These are phyloP conservation scores for Jaltomata sinuosa DNA, from an alignment of 257 asterid species.

Conservation along the genomic window DNA sequence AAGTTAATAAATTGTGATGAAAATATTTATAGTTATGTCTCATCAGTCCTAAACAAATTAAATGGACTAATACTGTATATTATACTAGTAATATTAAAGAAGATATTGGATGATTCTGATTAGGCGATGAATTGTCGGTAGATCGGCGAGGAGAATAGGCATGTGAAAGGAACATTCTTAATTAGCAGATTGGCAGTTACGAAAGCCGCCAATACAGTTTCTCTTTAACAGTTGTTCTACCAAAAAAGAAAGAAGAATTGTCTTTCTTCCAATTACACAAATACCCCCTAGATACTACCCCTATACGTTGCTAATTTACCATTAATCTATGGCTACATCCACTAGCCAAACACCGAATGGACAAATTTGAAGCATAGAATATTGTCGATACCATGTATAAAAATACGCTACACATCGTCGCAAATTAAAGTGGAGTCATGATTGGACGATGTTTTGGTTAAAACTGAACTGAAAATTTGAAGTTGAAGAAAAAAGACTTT, in stretches of 20 bases:
- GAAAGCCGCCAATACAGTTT: slow-evolving; percentile 24
- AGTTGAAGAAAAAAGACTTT: background rate
- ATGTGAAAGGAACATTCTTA: slow-evolving; percentile 34
- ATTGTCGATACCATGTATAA: background rate
- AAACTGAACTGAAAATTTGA: background rate
- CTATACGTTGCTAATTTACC: slow-evolving; percentile 5
- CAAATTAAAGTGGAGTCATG: too few species aligned
- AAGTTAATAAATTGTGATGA: background rate
- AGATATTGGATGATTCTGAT: background rate
- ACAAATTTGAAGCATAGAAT: slow-evolving; percentile 22
- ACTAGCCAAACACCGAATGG: background rate
- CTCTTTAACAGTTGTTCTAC: background rate
- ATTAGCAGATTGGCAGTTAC: slow-evolving; percentile 8
- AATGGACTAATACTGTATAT: background rate
- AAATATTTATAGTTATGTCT: too few species aligned
- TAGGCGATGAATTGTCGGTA: background rate
- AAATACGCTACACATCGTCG: too few species aligned
- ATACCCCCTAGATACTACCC: background rate
- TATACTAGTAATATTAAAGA: background rate
- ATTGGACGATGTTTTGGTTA: background rate
- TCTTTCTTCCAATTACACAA: background rate
- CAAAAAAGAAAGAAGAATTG: background rate
- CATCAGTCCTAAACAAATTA: background rate
- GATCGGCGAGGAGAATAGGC: background rate
- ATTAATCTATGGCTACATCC: slow-evolving; percentile 11